phyloP scores from a whole-genome alignment of 2,329 filamentous ascomycete genomes.

The Knufia petricola region DNA sequence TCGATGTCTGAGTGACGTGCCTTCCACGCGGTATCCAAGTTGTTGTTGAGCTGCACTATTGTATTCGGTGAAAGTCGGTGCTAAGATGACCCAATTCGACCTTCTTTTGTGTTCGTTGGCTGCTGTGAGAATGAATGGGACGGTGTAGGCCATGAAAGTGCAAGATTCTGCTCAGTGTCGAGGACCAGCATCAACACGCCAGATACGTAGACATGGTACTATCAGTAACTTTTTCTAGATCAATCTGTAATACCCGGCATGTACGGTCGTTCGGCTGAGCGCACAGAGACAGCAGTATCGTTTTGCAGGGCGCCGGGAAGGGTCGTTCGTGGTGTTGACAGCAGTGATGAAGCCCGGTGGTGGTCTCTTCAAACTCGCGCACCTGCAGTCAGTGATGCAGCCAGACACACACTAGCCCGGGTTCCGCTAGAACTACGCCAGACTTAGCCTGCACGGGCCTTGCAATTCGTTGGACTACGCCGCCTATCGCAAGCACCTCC shows the following conservation, averaged over 20 bases:
- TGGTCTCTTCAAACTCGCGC: constrained; percentile 1
- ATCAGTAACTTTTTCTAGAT: neutral
- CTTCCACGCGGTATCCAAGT: neutral
- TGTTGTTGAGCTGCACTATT: neutral
- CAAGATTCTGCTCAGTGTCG: neutral
- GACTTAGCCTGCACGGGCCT: neutral
- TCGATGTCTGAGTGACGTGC: constrained; percentile 1
- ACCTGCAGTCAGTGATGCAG: constrained; percentile 2
- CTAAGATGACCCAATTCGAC: neutral
- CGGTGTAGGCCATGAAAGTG: neutral
- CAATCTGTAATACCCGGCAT: neutral
- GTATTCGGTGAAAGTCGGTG: neutral
- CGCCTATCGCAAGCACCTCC: neutral
- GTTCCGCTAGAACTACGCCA: neutral
- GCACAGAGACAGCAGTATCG: neutral
- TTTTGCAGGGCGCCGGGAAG: neutral
- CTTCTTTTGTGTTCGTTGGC: neutral
- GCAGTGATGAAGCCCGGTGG: constrained; percentile 3
- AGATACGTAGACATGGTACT: neutral
- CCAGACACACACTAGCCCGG: neutral
- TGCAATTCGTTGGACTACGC: constrained; percentile 4
- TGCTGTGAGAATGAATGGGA: neutral
- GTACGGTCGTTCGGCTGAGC: neutral
- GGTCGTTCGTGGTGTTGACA: neutral
- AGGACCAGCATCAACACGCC: constrained; percentile 9